phyloP scores from a whole-genome alignment of 2,329 filamentous ascomycete genomes.

The Microdochium trichocladiopsis region DNA sequence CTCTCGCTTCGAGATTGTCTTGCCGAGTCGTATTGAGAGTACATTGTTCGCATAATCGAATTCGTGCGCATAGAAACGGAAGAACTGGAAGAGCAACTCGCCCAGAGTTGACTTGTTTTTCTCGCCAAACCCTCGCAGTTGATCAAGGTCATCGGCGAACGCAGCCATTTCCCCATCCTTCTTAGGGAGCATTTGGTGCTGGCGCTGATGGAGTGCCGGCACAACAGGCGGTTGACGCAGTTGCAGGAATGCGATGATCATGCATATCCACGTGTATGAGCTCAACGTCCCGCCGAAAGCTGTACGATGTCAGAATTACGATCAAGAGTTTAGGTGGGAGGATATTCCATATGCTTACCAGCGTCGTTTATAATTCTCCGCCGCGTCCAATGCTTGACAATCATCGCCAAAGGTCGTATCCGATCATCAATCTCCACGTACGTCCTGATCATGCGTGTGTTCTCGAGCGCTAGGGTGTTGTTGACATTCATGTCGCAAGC shows the following conservation, averaged over 20 bases:
- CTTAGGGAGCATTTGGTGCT: conserved; percentile 52
- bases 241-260: conserved; percentile 95
- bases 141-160: conserved; percentile 81
- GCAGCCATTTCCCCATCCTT: conserved; percentile 62
- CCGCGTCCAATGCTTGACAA: conserved; percentile 96
- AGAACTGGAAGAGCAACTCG: conserved; percentile 89
- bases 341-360: conserved; percentile 50
- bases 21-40: conserved; percentile 78
- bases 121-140: conserved; percentile 65
- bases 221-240: conserved; percentile 77
- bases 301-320: conserved; percentile 24
- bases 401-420: conserved; percentile 89
- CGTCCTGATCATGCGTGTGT: conserved; percentile 95
- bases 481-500: conserved; percentile 99
- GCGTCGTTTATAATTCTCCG: conserved; percentile 91
- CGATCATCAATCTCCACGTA: conserved; percentile 91
- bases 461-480: conserved; percentile 89
- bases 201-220: conserved; percentile 73
- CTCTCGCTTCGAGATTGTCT: conserved; percentile 69
- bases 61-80: conserved; percentile 89
- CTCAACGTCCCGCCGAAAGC: conserved; percentile 90
- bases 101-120: conserved; percentile 79
- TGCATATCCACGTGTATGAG: conserved; percentile 98
- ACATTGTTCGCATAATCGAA: conserved; percentile 82
- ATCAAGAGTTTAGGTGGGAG: not conserved